A percentile compares a stretch with the other conserved stretches of the same genome.
Evolutionary conservation across 345 rosid species (phyloP).

Genomic region (Syzygium oleosum): DNA sequence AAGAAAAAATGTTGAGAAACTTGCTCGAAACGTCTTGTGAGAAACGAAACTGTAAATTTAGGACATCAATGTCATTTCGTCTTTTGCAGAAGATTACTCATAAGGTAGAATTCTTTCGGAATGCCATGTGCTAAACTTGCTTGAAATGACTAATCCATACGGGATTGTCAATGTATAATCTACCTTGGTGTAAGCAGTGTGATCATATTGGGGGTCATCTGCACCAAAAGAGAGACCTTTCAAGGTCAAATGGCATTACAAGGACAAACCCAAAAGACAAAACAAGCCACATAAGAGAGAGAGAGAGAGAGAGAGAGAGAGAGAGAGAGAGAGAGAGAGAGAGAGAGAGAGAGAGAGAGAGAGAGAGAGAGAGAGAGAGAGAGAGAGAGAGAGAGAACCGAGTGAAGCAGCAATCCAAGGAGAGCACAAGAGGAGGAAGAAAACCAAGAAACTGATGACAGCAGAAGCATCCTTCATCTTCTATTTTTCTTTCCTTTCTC

Average conservation of each 20-base stretch:
- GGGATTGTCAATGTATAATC: background rate
- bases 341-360: background rate
- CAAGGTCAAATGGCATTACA: background rate
- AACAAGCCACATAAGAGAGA: background rate
- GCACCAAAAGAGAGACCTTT: background rate
- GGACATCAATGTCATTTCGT: background rate
- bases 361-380: background rate
- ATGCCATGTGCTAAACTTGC: background rate
- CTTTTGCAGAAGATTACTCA: background rate
- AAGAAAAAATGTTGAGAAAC: no score
- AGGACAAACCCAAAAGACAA: background rate
- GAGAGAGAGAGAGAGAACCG: constrained; percentile 25
- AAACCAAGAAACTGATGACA: constrained; percentile 7
- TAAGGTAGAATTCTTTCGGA: background rate
- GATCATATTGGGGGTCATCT: constrained; percentile 63
- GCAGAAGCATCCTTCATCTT: background rate
- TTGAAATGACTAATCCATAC: background rate
- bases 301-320: background rate
- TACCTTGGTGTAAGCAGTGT: constrained; percentile 68
- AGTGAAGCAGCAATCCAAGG: constrained; percentile 19
- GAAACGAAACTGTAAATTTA: background rate
- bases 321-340: background rate
- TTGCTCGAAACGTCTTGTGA: background rate
- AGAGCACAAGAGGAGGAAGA: constrained; percentile 15
- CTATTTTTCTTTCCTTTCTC: background rate